Evolutionary conservation across 257 asterid genomes (phyloP).

Genomic region (Datura wrightii): DNA sequence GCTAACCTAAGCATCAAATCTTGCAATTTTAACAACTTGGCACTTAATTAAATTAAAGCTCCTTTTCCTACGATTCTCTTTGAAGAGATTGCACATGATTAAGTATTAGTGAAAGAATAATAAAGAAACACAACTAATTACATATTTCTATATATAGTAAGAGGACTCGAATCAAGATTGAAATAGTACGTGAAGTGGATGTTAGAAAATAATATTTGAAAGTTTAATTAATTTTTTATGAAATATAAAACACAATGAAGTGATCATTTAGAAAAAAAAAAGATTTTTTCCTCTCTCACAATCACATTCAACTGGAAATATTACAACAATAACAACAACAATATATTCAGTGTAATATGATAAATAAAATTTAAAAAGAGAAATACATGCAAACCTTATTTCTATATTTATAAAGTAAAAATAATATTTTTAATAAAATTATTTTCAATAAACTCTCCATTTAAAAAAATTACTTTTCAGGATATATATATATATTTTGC

Average conservation of each 20-base stretch:
- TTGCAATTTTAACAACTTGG: constrained; percentile 1
- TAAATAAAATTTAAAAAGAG: no score
- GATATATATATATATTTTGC: no score
- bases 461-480: no score
- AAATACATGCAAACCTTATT: no score
- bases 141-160: neutral
- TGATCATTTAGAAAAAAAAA: neutral
- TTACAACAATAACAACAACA: no score
- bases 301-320: no score
- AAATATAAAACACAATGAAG: neutral
- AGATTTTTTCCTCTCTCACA: no score
- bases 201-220: neutral
- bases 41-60: constrained; percentile 6
- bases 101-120: neutral
- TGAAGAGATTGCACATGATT: constrained; percentile 23
- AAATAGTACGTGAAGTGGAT: neutral
- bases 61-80: constrained; percentile 17
- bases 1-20: neutral
- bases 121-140: neutral
- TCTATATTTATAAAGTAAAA: no score
- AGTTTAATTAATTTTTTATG: neutral
- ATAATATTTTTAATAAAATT: no score
- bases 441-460: no score
- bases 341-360: no score
- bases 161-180: neutral